Percentiles rank a stretch among this genome's conserved stretches.
Evolutionary conservation across 176 grass and related monocot species (phyloP).

Genomic region (Thinopyrum elongatum): DNA sequence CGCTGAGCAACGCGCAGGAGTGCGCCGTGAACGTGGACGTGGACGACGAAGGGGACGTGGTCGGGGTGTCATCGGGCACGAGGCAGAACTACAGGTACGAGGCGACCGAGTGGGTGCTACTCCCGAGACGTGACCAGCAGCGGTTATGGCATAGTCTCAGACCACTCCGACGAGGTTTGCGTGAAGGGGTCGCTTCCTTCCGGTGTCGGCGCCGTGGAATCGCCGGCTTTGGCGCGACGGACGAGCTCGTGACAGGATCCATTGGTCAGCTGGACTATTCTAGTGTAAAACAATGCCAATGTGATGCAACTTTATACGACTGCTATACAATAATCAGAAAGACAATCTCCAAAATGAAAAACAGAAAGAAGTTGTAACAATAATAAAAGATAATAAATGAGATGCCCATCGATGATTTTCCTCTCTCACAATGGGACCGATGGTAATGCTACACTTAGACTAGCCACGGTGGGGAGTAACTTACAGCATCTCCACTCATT

Average conservation of each 20-base stretch:
- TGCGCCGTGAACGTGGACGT: slow-evolving; percentile 35
- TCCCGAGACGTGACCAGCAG: slow-evolving; percentile 50
- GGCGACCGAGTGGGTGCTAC: slow-evolving; percentile 55
- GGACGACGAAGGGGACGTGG: slow-evolving; percentile 44
- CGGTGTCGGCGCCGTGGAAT: too few relatives aligned
- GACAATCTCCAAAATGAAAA: too few relatives aligned
- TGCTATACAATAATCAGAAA: not conserved
- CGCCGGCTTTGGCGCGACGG: not conserved
- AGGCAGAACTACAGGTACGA: slow-evolving; percentile 63
- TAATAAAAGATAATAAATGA: too few relatives aligned
- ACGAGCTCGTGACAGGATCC: slow-evolving; percentile 14
- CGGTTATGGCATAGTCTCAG: slow-evolving; percentile 34
- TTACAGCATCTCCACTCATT: too few relatives aligned
- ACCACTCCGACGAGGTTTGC: slow-evolving; percentile 39
- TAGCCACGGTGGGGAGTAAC: too few relatives aligned
- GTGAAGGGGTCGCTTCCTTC: not conserved
- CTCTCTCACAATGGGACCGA: too few relatives aligned
- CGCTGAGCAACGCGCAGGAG: slow-evolving; percentile 59
- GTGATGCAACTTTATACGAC: not conserved
- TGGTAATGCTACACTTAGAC: too few relatives aligned
- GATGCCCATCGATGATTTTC: too few relatives aligned
- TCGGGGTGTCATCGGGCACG: slow-evolving; percentile 36
- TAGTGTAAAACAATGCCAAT: not conserved
- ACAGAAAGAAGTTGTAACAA: too few relatives aligned
- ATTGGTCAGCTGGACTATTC: not conserved